These are phyloP conservation scores for Epichloe uncinata DNA, from an alignment of 2,329 filamentous ascomycete species.

Conservation along the genomic window DNA sequence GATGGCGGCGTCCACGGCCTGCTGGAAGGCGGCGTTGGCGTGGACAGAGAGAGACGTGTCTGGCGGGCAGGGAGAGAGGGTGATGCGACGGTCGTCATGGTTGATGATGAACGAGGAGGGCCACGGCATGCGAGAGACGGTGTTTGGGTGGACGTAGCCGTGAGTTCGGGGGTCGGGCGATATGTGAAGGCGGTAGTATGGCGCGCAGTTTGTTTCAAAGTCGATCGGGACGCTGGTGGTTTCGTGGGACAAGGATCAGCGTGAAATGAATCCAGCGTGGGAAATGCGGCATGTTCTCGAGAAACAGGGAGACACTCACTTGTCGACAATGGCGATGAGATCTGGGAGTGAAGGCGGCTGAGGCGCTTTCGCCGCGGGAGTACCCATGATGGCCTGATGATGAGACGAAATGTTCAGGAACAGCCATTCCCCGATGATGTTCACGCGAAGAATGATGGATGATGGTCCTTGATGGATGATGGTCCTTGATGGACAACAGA, in stretches of 20 bases:
- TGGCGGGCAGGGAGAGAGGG: conserved; percentile 15
- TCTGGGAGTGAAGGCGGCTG: conserved; percentile 15
- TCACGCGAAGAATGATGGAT: too few species aligned
- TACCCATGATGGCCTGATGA: not conserved
- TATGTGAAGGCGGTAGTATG: conserved; percentile 33
- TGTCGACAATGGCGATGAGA: conserved; percentile 28
- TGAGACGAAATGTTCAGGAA: too few species aligned
- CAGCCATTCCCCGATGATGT: too few species aligned
- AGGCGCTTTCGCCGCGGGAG: not conserved
- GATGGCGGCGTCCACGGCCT: conserved; percentile 25
- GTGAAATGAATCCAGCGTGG: too few species aligned
- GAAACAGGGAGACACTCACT: conserved; percentile 17
- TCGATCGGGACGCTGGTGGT: conserved; percentile 31
- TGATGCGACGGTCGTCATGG: conserved; percentile 19
- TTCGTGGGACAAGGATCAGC: not conserved
- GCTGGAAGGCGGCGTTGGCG: conserved; percentile 26
- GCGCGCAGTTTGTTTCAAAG: conserved; percentile 22
- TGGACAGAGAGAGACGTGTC: conserved; percentile 14
- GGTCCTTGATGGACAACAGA: too few species aligned
- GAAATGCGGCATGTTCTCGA: too few species aligned
- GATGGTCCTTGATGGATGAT: too few species aligned
- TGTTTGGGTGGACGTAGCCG: conserved; percentile 34
- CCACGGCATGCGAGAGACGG: conserved; percentile 34
- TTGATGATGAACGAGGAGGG: conserved; percentile 24
- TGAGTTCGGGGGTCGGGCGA: conserved; percentile 32